phyloP scores from a whole-genome alignment of 495 filamentous ascomycete genomes.

The Aspergillus olivimuriae region DNA sequence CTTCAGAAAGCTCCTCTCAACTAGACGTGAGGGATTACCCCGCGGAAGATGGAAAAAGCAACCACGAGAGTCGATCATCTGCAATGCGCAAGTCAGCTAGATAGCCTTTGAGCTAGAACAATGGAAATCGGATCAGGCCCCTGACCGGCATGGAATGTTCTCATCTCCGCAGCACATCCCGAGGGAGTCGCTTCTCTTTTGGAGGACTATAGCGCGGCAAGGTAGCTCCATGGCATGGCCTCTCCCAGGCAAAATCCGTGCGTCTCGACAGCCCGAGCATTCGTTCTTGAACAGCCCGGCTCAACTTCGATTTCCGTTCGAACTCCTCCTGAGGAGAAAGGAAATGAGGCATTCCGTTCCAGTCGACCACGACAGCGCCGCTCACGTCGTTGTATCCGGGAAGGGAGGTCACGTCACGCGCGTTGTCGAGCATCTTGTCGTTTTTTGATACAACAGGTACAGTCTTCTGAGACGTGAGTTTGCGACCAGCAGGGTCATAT shows the following conservation, averaged over 20 bases:
- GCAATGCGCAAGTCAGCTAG: no score
- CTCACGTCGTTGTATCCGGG: conserved; percentile 26
- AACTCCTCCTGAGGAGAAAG: conserved; percentile 23
- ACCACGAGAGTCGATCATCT: no score
- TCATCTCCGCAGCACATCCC: no score
- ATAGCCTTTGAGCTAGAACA: no score
- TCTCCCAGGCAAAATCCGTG: conserved; percentile 21
- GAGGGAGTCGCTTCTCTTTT: conserved; percentile 8
- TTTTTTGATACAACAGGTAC: neutral
- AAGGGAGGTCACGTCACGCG: conserved; percentile 3
- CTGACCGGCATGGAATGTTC: no score
- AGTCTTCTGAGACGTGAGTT: neutral
- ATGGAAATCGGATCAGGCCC: no score
- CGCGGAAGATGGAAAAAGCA: no score
- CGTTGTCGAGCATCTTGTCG: conserved; percentile 2
- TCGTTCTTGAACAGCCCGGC: conserved; percentile 22
- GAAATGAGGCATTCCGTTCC: conserved; percentile 21
- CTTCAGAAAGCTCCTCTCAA: no score
- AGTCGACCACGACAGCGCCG: conserved; percentile 24
- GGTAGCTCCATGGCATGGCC: conserved; percentile 1
- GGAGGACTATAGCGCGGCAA: conserved; percentile 18
- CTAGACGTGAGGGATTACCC: no score
- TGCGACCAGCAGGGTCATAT: neutral
- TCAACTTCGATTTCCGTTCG: conserved; percentile 12
- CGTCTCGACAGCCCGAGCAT: conserved; percentile 23